Evolutionary conservation across 2,329 filamentous ascomycete genomes (phyloP).

Genomic region (Alternaria longipes): DNA sequence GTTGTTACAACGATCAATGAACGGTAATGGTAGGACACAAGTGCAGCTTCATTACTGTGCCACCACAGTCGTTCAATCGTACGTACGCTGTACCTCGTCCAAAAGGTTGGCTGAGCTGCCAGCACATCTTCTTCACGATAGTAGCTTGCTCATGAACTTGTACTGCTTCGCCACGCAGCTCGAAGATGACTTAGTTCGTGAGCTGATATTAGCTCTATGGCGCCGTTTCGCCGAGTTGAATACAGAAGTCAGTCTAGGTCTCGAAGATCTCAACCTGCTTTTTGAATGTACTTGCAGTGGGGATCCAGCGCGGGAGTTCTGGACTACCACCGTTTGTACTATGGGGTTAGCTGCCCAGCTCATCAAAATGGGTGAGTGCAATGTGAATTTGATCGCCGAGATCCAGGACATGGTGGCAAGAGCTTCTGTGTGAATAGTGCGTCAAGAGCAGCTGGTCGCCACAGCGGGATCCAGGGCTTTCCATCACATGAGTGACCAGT

Average conservation of each 20-base stretch:
- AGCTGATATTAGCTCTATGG: conserved; percentile 7
- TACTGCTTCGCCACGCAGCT: conserved; percentile 13
- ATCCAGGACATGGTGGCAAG: background rate
- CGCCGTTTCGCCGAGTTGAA: background rate
- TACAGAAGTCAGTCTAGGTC: background rate
- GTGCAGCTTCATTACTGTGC: conserved; percentile 6
- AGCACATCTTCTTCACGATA: background rate
- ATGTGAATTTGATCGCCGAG: background rate
- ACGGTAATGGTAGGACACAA: background rate
- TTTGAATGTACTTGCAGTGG: conserved; percentile 5
- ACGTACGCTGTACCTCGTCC: conserved; percentile 1
- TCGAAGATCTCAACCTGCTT: conserved; percentile 11
- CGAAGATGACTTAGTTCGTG: conserved; percentile 2
- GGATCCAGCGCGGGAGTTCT: conserved; percentile 7
- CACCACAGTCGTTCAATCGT: background rate
- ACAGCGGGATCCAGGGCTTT: background rate
- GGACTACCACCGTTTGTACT: background rate
- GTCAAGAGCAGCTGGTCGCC: background rate
- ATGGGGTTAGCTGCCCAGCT: background rate
- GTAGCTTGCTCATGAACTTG: conserved; percentile 4
- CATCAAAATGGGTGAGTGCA: background rate
- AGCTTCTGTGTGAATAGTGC: background rate
- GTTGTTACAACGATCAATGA: background rate
- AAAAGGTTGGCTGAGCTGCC: background rate
- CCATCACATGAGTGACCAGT: background rate